Evolutionary conservation across 2,329 filamentous ascomycete species (phyloP).

Genomic region (Aaosphaeria pasadenensis): DNA sequence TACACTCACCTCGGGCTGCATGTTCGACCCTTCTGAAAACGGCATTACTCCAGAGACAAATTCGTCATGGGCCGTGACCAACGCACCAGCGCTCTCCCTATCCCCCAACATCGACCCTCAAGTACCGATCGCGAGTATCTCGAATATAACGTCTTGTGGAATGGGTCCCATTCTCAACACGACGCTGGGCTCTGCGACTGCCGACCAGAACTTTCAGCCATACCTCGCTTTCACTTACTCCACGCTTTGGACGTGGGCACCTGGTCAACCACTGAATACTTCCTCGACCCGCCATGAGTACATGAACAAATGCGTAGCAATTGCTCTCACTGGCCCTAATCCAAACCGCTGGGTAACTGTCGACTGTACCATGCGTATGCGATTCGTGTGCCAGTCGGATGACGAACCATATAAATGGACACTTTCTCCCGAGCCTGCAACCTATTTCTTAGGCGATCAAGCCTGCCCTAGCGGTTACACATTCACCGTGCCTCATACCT

Average conservation of each 20-base stretch:
- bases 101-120: constrained; percentile 20
- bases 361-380: constrained; percentile 52
- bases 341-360: constrained; percentile 57
- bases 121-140: constrained; percentile 21
- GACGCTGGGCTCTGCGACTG: constrained; percentile 52
- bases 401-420: constrained; percentile 58
- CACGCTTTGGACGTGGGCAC: constrained; percentile 60
- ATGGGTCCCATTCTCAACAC: constrained; percentile 59
- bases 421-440: constrained; percentile 42
- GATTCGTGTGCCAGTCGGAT: constrained; percentile 56
- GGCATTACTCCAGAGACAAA: constrained; percentile 47
- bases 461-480: constrained; percentile 49
- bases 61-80: constrained; percentile 42
- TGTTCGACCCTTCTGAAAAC: constrained; percentile 45
- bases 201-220: constrained; percentile 44
- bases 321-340: constrained; percentile 42
- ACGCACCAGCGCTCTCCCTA: constrained; percentile 13
- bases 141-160: constrained; percentile 55
- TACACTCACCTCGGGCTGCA: constrained; percentile 51
- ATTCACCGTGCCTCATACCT: constrained; percentile 59
- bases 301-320: constrained; percentile 53
- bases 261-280: constrained; percentile 53
- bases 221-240: constrained; percentile 53
- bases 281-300: constrained; percentile 26
- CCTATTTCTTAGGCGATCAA: constrained; percentile 43